phyloP scores from a whole-genome alignment of 345 rosid species.

The Aquilaria sinensis region DNA sequence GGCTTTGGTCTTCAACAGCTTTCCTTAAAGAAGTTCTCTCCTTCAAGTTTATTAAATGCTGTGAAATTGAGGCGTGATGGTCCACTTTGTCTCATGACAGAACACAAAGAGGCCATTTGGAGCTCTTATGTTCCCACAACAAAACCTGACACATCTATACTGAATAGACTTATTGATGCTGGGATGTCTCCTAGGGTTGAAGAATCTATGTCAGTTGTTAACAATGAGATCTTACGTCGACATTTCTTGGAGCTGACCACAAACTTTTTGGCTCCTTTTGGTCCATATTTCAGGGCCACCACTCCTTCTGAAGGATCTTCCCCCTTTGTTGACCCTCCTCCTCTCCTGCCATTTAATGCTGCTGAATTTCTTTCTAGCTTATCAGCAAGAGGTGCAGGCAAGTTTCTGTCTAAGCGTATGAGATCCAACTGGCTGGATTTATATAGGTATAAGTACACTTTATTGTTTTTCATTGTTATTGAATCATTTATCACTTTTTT shows the following conservation, averaged over 20 bases:
- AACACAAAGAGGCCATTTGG: slow-evolving; percentile 98
- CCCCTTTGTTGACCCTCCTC: slow-evolving; percentile 87
- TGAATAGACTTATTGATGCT: slow-evolving; percentile 93
- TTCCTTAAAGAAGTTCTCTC: slow-evolving; percentile 81
- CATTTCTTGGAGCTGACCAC: slow-evolving; percentile 98
- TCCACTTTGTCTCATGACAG: slow-evolving; percentile 94
- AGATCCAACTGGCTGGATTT: slow-evolving; percentile 94
- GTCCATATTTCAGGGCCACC: slow-evolving; percentile 72
- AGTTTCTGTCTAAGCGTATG: slow-evolving; percentile 90
- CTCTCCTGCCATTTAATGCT: slow-evolving; percentile 50
- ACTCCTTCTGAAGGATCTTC: slow-evolving; percentile 88
- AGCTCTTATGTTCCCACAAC: slow-evolving; percentile 73
- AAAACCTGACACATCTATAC: slow-evolving; percentile 89
- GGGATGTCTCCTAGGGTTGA: slow-evolving; percentile 94
- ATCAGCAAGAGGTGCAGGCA: slow-evolving; percentile 86
- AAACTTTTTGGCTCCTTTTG: slow-evolving; percentile 95
- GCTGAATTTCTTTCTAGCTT: slow-evolving; percentile 79
- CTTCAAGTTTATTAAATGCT: slow-evolving; percentile 69
- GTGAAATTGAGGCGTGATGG: slow-evolving; percentile 92
- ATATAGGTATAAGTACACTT: slow-evolving; percentile 49
- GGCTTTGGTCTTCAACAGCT: slow-evolving; percentile 76
- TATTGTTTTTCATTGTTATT: slow-evolving; percentile 3
- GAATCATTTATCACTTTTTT: not conserved
- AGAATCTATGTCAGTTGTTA: slow-evolving; percentile 98
- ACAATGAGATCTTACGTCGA: slow-evolving; percentile 88